A percentile compares a stretch with the other conserved stretches of the same genome.
Evolutionary conservation across 2,329 filamentous ascomycete species (phyloP).

Genomic region (Ceratocystis harringtonii): DNA sequence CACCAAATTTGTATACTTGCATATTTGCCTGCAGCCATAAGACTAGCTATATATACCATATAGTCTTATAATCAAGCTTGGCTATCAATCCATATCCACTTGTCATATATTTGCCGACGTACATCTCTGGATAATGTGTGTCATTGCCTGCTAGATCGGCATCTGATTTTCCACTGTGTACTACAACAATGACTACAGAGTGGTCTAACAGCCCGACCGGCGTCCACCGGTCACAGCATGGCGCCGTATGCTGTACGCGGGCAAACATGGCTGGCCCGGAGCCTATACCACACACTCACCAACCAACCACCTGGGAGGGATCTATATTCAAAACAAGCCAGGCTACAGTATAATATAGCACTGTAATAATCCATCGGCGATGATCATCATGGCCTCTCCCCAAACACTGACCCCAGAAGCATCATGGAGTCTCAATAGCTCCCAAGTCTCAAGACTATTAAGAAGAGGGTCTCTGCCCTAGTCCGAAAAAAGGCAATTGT

Average conservation of each 20-base stretch:
- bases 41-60: not conserved
- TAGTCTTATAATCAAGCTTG: not conserved
- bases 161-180: not conserved
- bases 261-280: no score
- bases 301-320: not conserved
- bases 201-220: not conserved
- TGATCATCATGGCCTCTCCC: not conserved
- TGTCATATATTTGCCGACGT: not conserved
- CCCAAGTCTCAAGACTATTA: not conserved
- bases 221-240: not conserved
- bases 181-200: slow-evolving; percentile 1
- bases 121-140: not conserved
- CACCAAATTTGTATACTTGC: not conserved
- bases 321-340: no score
- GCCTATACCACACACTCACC: not conserved
- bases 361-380: not conserved
- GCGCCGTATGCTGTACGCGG: no score
- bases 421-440: not conserved
- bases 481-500: not conserved
- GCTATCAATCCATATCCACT: not conserved
- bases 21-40: not conserved
- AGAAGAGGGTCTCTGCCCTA: not conserved
- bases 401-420: not conserved
- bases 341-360: not conserved
- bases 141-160: slow-evolving; percentile 1